Evolutionary conservation across 768 basidiomycete genomes (phyloP), one percentile per base, ranked within the genome.

Genomic region (Mycena vitilis): DNA sequence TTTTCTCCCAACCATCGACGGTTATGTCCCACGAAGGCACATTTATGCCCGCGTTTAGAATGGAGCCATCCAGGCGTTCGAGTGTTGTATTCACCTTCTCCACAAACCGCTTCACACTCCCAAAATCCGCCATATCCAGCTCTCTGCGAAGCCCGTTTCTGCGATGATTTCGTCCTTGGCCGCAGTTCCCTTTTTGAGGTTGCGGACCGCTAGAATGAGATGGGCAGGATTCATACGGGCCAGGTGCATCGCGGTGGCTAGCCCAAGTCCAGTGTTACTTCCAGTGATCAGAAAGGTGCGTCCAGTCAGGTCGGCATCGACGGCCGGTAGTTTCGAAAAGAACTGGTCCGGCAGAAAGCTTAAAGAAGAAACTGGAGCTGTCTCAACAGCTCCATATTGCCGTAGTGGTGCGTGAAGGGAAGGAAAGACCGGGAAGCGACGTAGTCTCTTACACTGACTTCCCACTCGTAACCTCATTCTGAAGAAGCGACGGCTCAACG

Each of bases 281-380:
- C 83, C 83, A 20, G 79, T 79, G 22, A 82, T 79, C 51, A 82
- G 75, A 22, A 78, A 71, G 38, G 82, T 81, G 74, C 80, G 81
- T n/a, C 78, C 77, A 0, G 73, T 73, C 54, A 82, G 67, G 65
- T 83, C 81, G 0, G 45, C 66, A 6, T 8, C 47, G n/a, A 76
- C 73, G 0, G 70, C 73, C 5, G 61, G 49, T 1, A 70, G 5
- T 42, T 71, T 66, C 25, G 65, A 18, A 16, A 64, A 63, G 16
- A 66, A 38, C 30, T 71, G 65, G 42, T 66, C 65, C 18, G 51
- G 51, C 0, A 71, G 36, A 53, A 71, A 60, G 44, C 15, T 60
- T 52, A 49, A 37, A 66, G 12, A 11, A 44, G n/a, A 15, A 36
- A 63, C 34, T 20, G 20, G 6, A 63, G 62, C 49, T 51, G 66